Percentiles rank a stretch among this genome's conserved stretches.
Evolutionary conservation across 371 early-diverging fungal genomes (phyloP).

Genomic region (Syncephalastrum monosporum): DNA sequence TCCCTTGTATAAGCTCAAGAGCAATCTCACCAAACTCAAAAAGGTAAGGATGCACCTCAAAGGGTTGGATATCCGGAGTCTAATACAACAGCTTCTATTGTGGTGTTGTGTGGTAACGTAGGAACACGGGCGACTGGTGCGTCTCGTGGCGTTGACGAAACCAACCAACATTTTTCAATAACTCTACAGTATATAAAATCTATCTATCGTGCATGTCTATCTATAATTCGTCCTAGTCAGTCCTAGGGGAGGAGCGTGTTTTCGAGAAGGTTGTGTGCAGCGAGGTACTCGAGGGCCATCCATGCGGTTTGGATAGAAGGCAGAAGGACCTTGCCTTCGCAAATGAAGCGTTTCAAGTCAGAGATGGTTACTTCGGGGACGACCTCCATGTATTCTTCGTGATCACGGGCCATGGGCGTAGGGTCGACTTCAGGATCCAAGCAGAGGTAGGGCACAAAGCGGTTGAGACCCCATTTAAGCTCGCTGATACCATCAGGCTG

Average conservation of each 20-base stretch:
- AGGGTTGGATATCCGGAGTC: background rate
- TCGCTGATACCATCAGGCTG: conserved; percentile 58
- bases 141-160: conserved; percentile 58
- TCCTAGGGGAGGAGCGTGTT: conserved; percentile 1
- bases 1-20: conserved; percentile 42
- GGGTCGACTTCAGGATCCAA: conserved; percentile 53
- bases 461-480: conserved; percentile 65
- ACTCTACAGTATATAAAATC: background rate
- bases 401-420: conserved; percentile 51
- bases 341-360: conserved; percentile 42
- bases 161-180: conserved; percentile 33
- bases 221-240: background rate
- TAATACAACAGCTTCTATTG: background rate
- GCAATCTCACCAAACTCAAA: conserved; percentile 44
- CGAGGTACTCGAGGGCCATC: conserved; percentile 50
- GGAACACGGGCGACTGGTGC: conserved; percentile 52
- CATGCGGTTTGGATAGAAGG: conserved; percentile 53
- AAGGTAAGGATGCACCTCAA: conserved; percentile 31
- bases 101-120: conserved; percentile 13
- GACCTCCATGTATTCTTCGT: conserved; percentile 55
- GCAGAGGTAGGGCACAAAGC: conserved; percentile 63
- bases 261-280: conserved; percentile 21
- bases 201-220: background rate
- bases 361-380: conserved; percentile 34
- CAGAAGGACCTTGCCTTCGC: conserved; percentile 45